Percentiles rank a stretch among this genome's conserved stretches.
phyloP scores from a whole-genome alignment of 2,329 filamentous ascomycete genomes.

The Zasmidium citrigriseum region DNA sequence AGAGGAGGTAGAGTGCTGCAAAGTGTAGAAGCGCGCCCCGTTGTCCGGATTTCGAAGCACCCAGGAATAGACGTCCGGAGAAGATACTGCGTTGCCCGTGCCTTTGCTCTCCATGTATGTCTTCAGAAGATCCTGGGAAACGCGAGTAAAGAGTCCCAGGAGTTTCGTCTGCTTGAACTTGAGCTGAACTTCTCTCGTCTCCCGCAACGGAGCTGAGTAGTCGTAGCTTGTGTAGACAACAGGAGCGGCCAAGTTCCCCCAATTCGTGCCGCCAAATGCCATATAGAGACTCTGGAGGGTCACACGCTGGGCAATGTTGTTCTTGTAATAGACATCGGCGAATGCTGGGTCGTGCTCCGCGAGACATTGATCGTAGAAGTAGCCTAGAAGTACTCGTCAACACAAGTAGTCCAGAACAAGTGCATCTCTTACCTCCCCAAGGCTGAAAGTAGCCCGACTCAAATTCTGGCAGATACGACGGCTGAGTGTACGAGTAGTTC shows the following conservation, averaged over 20 bases:
- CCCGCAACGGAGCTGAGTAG: constrained; percentile 63
- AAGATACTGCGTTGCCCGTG: constrained; percentile 50
- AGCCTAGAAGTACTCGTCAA: not conserved
- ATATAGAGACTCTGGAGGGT: constrained; percentile 65
- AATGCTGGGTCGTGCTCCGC: constrained; percentile 46
- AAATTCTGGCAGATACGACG: constrained; percentile 60
- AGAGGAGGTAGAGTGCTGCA: constrained; percentile 56
- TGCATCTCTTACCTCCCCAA: constrained; percentile 52
- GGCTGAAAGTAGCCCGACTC: constrained; percentile 61
- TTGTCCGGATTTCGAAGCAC: constrained; percentile 63
- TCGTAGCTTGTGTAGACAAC: constrained; percentile 61
- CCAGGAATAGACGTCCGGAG: constrained; percentile 52
- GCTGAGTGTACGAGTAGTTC: constrained; percentile 45
- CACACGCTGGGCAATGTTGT: constrained; percentile 61
- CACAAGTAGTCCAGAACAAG: not conserved
- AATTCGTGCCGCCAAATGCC: constrained; percentile 59
- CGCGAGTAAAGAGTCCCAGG: constrained; percentile 60
- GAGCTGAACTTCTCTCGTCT: constrained; percentile 58
- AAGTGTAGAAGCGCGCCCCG: constrained; percentile 60
- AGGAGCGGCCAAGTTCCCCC: constrained; percentile 10
- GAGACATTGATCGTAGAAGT: constrained; percentile 54
- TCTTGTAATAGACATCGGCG: constrained; percentile 65
- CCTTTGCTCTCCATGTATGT: constrained; percentile 55
- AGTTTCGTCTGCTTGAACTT: constrained; percentile 68
- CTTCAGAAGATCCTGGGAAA: constrained; percentile 58